Percentiles rank a stretch among this genome's conserved stretches.
phyloP scores from a whole-genome alignment of 257 asterid genomes.

The Rubia yunnanensis region DNA sequence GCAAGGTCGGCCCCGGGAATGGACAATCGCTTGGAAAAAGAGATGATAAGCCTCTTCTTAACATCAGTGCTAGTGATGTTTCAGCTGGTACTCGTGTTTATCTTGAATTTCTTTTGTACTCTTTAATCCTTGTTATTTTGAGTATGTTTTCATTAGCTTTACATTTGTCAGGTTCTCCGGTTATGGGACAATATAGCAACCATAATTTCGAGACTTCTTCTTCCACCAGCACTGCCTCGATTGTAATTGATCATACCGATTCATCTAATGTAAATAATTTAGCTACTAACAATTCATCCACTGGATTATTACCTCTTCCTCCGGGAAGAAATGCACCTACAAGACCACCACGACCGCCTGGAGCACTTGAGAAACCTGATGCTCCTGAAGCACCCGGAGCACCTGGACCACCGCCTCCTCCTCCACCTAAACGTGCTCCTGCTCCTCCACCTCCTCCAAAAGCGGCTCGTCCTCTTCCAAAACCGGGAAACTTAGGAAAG shows the following conservation, averaged over 20 bases:
- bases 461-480: slow-evolving; percentile 43
- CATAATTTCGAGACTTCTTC: slow-evolving; percentile 29
- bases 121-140: background rate
- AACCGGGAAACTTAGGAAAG: slow-evolving; percentile 25
- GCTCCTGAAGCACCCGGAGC: slow-evolving; percentile 12
- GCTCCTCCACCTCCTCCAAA: slow-evolving; percentile 87
- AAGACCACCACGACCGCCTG: slow-evolving; percentile 18
- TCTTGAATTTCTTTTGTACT: slow-evolving; percentile 4
- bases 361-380: slow-evolving; percentile 15
- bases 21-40: slow-evolving; percentile 52
- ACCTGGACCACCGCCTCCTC: slow-evolving; percentile 31
- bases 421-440: slow-evolving; percentile 59
- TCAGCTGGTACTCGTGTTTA: slow-evolving; percentile 38
- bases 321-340: slow-evolving; percentile 52
- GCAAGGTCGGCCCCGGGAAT: slow-evolving; percentile 26
- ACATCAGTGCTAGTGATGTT: slow-evolving; percentile 30
- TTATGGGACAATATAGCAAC: slow-evolving; percentile 16
- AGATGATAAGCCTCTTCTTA: slow-evolving; percentile 69
- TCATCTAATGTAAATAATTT: slow-evolving; percentile 24
- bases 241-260: slow-evolving; percentile 14
- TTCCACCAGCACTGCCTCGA: slow-evolving; percentile 12
- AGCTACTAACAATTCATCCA: slow-evolving; percentile 16
- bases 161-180: slow-evolving; percentile 37
- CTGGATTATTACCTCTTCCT: slow-evolving; percentile 51
- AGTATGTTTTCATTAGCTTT: slow-evolving; percentile 13